Evolutionary conservation across 495 filamentous ascomycete genomes (phyloP).

Genomic region (Collariella sp.): DNA sequence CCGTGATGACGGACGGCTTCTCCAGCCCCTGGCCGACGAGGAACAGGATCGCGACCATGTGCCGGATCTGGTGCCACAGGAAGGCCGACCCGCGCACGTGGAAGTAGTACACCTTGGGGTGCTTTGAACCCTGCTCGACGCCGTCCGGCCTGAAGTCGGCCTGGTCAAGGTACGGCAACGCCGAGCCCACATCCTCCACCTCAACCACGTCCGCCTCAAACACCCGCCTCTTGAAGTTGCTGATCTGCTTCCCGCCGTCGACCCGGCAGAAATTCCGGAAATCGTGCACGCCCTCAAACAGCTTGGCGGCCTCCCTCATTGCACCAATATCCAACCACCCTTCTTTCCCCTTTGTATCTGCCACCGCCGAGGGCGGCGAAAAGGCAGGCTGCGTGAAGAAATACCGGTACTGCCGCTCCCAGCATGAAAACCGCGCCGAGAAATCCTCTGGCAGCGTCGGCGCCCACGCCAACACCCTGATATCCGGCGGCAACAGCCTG

Average conservation of each 20-base stretch:
- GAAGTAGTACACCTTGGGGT: slow-evolving; percentile 74
- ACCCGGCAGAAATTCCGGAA: slow-evolving; percentile 96
- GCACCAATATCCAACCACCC: slow-evolving; percentile 68
- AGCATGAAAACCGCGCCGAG: slow-evolving; percentile 87
- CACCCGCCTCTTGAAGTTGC: slow-evolving; percentile 69
- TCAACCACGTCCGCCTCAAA: slow-evolving; percentile 67
- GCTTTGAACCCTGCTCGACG: background rate
- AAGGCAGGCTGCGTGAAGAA: slow-evolving; percentile 96
- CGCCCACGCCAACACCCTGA: slow-evolving; percentile 88
- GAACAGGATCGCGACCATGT: slow-evolving; percentile 83
- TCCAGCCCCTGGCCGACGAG: slow-evolving; percentile 87
- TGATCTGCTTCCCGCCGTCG: slow-evolving; percentile 76
- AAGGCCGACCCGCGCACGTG: slow-evolving; percentile 85
- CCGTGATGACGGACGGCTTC: slow-evolving; percentile 55
- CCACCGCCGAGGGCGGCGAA: slow-evolving; percentile 42
- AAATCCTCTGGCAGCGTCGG: slow-evolving; percentile 69
- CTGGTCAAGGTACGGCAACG: slow-evolving; percentile 35
- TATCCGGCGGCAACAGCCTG: slow-evolving; percentile 77
- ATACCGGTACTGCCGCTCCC: slow-evolving; percentile 82
- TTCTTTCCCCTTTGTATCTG: slow-evolving; percentile 25
- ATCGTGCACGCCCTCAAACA: slow-evolving; percentile 77
- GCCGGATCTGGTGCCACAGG: slow-evolving; percentile 94
- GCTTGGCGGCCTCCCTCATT: slow-evolving; percentile 73
- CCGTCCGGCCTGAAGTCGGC: slow-evolving; percentile 3
- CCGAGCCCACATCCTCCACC: slow-evolving; percentile 43